Evolutionary conservation across 179 eudicot genomes (phyloP).

Genomic region (Silene noctiflora): DNA sequence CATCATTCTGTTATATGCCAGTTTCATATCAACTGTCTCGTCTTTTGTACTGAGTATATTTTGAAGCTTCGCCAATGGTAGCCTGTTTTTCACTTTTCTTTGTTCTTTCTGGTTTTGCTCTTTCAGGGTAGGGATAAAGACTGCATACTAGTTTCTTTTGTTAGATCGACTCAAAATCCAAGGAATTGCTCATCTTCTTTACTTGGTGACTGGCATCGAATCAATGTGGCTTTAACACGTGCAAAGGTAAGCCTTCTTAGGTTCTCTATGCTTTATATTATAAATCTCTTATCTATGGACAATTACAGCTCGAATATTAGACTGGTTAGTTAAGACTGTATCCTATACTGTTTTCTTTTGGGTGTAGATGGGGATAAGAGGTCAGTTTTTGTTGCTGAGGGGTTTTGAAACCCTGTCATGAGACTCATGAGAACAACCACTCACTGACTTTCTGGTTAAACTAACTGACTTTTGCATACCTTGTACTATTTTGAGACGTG

Average conservation of each 20-base stretch:
- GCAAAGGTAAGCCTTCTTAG: conserved; percentile 60
- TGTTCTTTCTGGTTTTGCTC: conserved; percentile 6
- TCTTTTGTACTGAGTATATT: not conserved
- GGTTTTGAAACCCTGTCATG: not conserved
- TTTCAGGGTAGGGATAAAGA: conserved; percentile 95
- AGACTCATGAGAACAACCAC: not conserved
- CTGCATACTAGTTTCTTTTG: conserved; percentile 85
- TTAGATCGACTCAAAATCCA: conserved; percentile 64
- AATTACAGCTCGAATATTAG: not conserved
- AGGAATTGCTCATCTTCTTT: conserved; percentile 66
- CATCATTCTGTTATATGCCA: not conserved
- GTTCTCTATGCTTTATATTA: conserved; percentile 12
- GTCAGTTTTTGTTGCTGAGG: not conserved
- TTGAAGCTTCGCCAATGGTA: not conserved
- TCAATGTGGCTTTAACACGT: conserved; percentile 93
- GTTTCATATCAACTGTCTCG: not conserved
- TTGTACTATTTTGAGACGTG: not conserved
- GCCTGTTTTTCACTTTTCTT: not conserved
- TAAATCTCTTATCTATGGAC: not conserved
- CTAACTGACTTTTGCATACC: not conserved
- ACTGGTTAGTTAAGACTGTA: not conserved
- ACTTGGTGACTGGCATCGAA: conserved; percentile 98
- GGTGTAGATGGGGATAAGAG: not conserved
- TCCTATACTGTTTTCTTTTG: not conserved
- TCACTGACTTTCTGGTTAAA: no score